Evolutionary conservation across 2,329 filamentous ascomycete genomes (phyloP).

Genomic region (Ophiostoma fasciatum): DNA sequence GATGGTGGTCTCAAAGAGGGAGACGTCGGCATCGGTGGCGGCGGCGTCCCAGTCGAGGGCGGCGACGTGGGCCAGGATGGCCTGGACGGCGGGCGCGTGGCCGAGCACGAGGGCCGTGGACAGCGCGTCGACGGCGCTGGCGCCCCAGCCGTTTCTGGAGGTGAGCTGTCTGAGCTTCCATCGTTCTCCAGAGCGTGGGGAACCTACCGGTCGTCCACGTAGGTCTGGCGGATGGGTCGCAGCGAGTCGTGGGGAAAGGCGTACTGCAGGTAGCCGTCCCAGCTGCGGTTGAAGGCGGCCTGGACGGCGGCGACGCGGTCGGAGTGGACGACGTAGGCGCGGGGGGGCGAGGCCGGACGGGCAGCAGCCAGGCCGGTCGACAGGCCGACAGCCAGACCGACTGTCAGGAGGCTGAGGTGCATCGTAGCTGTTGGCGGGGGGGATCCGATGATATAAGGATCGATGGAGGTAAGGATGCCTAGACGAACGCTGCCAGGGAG

Average conservation of each 20-base stretch:
- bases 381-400: too few relatives aligned
- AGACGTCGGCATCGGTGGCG: conserved; percentile 44
- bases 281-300: conserved; percentile 54
- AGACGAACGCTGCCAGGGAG: too few relatives aligned
- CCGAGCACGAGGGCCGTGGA: conserved; percentile 69
- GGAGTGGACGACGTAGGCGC: conserved; percentile 19
- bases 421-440: too few relatives aligned
- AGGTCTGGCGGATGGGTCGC: conserved; percentile 49
- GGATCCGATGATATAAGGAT: too few relatives aligned
- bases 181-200: too few relatives aligned
- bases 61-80: conserved; percentile 57
- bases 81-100: conserved; percentile 48
- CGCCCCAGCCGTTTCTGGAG: conserved; percentile 63
- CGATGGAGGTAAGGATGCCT: too few relatives aligned
- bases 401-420: too few relatives aligned
- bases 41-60: conserved; percentile 57
- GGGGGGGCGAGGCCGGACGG: too few relatives aligned
- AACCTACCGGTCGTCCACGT: conserved; percentile 53
- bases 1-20: conserved; percentile 82
- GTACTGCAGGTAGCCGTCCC: conserved; percentile 58
- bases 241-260: conserved; percentile 70
- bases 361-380: too few relatives aligned
- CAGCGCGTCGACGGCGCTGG: conserved; percentile 66
- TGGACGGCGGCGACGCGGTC: conserved; percentile 45
- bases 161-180: too few relatives aligned